A percentile compares a stretch with the other conserved stretches of the same genome.
Conservation (phyloP, 1,139 yeast genomes). For the Lodderomyces theae region DNA sequence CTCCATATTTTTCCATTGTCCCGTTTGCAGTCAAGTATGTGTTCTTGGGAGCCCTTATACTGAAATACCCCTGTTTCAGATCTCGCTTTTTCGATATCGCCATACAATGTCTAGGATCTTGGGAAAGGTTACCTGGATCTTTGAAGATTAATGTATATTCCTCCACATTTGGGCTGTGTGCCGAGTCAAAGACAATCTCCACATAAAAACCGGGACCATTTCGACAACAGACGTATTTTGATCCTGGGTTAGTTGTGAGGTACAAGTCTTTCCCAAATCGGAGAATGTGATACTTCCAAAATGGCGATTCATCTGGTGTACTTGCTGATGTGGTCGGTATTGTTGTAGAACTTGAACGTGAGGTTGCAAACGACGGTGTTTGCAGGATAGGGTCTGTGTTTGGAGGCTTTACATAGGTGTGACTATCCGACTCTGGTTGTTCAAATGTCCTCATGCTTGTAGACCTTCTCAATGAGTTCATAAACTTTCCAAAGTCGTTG, state of each 20-base stretch:
- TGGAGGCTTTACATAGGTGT: background rate
- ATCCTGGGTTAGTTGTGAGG: constrained; percentile 58
- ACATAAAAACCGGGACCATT: constrained; percentile 58
- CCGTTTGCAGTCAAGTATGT: constrained; percentile 9
- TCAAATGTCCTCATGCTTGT: background rate
- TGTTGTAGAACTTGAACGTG: constrained; percentile 2
- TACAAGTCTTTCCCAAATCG: constrained; percentile 50
- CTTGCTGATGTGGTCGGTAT: constrained; percentile 9
- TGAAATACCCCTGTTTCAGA: constrained; percentile 21
- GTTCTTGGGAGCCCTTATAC: constrained; percentile 22
- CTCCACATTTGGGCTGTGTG: constrained; percentile 10
- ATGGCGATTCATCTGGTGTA: constrained; percentile 21
- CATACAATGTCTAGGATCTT: constrained; percentile 23
- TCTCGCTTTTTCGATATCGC: constrained; percentile 25
- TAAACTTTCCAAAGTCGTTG: background rate
- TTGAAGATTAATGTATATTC: constrained; percentile 35
- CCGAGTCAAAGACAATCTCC: constrained; percentile 25
- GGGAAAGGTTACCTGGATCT: constrained; percentile 15
- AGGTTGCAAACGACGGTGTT: background rate
- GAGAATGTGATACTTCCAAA: constrained; percentile 62
- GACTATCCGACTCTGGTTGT: background rate
- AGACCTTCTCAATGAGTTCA: constrained; percentile 1
- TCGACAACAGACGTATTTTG: constrained; percentile 52
- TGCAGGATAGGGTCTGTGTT: background rate
- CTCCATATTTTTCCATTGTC: constrained; percentile 8